Percentiles rank a stretch among this genome's conserved stretches.
These are phyloP conservation scores for Tolypocladium pustulatum DNA, from an alignment of 2,329 filamentous ascomycete species.

Conservation along the genomic window DNA sequence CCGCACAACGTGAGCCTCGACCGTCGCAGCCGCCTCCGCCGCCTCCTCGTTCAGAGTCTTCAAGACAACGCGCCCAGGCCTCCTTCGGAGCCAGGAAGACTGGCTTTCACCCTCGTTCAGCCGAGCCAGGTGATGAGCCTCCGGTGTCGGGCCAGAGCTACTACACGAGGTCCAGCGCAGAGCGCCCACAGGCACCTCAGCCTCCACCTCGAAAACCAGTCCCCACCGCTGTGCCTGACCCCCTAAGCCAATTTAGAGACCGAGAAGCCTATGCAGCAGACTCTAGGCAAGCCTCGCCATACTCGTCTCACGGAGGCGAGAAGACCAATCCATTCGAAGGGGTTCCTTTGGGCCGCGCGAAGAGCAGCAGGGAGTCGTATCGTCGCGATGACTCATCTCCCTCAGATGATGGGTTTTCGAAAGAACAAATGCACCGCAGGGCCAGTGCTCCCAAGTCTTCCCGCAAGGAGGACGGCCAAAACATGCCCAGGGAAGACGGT, in stretches of 20 bases:
- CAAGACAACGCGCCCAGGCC: slow-evolving; percentile 42
- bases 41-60: slow-evolving; percentile 36
- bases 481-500: neutral
- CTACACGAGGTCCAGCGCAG: slow-evolving; percentile 24
- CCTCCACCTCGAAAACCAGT: slow-evolving; percentile 6
- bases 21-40: slow-evolving; percentile 15
- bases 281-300: slow-evolving; percentile 46
- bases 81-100: slow-evolving; percentile 40
- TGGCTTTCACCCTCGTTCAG: slow-evolving; percentile 39
- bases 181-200: slow-evolving; percentile 8
- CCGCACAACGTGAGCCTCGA: slow-evolving; percentile 14
- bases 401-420: slow-evolving; percentile 10
- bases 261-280: slow-evolving; percentile 28
- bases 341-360: slow-evolving; percentile 29
- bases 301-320: slow-evolving; percentile 45
- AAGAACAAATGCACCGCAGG: slow-evolving; percentile 17
- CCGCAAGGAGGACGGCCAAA: neutral
- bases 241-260: slow-evolving; percentile 34
- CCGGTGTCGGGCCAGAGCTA: slow-evolving; percentile 39
- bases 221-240: slow-evolving; percentile 28
- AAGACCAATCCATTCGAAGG: slow-evolving; percentile 48
- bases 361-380: slow-evolving; percentile 30
- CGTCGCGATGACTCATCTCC: slow-evolving; percentile 14
- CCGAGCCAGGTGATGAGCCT: slow-evolving; percentile 39
- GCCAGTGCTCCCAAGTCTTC: slow-evolving; percentile 18